Evolutionary conservation across 257 asterid genomes (phyloP), one percentile per base, ranked within the genome.

Genomic region (Linaria vulgaris): DNA sequence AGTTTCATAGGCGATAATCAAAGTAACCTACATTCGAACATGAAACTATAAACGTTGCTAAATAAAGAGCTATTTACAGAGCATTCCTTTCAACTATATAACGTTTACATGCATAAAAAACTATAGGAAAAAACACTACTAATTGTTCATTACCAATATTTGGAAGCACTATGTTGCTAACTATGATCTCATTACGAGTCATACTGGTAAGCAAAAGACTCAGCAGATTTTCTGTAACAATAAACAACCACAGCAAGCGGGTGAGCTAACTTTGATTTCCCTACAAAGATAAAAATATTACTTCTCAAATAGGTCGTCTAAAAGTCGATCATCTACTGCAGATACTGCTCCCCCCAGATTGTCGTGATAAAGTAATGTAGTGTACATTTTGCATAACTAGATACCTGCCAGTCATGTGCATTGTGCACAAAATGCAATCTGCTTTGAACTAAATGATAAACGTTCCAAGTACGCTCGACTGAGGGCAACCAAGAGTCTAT

Each of bases 401-500:
- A 39, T 25, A 62, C 10, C 3, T 17, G 39, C 38, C 25, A 12
- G 21, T n/a, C 15, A 14, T 27, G 47, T 44, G 31, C n/a, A 49
- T 69, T 47, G 86, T 45, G 75, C 72, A 14, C 82, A 71, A 53
- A 66, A 57, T 9, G 83, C 80, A 30, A 88, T 54, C 70, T 68
- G 67, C 74, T 78, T 77, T 6, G 75, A 75, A 25, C 80, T 68
- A 41, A 71, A 76, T n/a, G 88, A 80, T 24, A 64, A 19, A 21
- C 71, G 84, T 38, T 73, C 75, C 68, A 74, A 50, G 65, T 74
- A 80, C 54, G 79, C 78, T 54, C 77, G 74, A 13, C 69, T 39
- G n/a, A 82, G 74, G 30, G 85, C 71, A 9, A 76, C 85, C 71
- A 85, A 38, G 56, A 78, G 62, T 43, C 80, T 80, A 66, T 76